Evolutionary conservation across 2,329 filamentous ascomycete species (phyloP), one percentile per base, ranked within the genome.

Genomic region (Trichoderma endophyticum): DNA sequence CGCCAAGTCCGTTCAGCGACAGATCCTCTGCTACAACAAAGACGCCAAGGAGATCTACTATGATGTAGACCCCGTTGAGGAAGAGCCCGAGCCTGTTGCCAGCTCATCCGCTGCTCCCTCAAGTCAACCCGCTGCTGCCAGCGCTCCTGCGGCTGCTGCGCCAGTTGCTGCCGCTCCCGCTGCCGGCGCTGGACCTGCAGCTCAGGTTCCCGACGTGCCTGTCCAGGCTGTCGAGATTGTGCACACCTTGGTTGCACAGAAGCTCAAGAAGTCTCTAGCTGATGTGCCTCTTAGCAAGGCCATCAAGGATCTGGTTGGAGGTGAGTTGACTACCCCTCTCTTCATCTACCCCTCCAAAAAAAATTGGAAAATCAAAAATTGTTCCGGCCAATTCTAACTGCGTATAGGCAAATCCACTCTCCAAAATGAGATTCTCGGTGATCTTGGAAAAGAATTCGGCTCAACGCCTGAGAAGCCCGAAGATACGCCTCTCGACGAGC

Each of bases 1-100:
- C 71, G 96, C 96, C 74, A 95, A 95, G 79, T 98, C 95, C 8
- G 92, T 98, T 57, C 95, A 98, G 84, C 91, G 96, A 81, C 95
- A 98, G 83, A 98, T 99, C 81, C 89, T 99, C 71, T 98, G 96
- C 87, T 99, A 98, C 87, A 98, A 97, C 87, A 99, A 99, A 84
- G 96, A 99, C 80, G 93, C 94, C 71, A 98, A 98, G 83, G 96
- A 99, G 83, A 99, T 99, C 76, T 99, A 99, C 87, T 99, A 99
- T 83, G 95, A 98, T 80, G 95, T 97, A 59, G 96, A 99, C 79
- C 96, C 96, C 0, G 86, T 97, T 34, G 94, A 97, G 79, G 96
- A 99, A 72, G 96, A 98, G 83, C 88, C 92, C 61, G 92, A 92
- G 79, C 85, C 91, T 1, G 81, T 85, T 68, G 80, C 85, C 39